A percentile compares a stretch with the other conserved stretches of the same genome.
phyloP scores from a whole-genome alignment of 192 early-diverging fungal species.

The Coemansia sp. region DNA sequence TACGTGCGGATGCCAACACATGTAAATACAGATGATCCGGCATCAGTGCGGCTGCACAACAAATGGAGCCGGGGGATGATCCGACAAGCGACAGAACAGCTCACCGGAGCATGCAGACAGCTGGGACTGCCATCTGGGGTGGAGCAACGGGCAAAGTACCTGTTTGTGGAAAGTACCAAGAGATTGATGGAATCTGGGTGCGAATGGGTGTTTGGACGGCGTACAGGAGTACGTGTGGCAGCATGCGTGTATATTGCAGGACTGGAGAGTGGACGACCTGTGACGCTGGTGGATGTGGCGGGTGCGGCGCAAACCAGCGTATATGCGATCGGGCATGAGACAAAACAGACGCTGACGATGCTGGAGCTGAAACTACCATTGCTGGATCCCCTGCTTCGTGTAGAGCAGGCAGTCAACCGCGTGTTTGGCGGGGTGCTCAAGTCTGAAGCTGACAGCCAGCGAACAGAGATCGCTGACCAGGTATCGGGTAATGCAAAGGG shows the following conservation, averaged over 20 bases:
- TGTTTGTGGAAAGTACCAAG: conserved; percentile 16
- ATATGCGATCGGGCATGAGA: conserved; percentile 20
- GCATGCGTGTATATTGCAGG: conserved; percentile 39
- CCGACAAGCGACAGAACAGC: background rate
- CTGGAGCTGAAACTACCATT: conserved; percentile 11
- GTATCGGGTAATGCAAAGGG: background rate
- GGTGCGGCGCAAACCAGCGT: conserved; percentile 9
- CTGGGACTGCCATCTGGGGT: background rate
- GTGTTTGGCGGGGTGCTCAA: conserved; percentile 15
- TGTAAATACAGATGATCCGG: conserved; percentile 4
- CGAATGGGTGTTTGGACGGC: conserved; percentile 17
- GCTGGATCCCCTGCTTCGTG: conserved; percentile 22
- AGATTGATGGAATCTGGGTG: background rate
- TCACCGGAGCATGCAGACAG: background rate
- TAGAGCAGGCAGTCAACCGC: conserved; percentile 25
- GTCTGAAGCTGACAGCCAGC: background rate
- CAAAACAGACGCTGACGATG: conserved; percentile 4
- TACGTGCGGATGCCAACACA: conserved; percentile 12
- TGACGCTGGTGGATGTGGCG: conserved; percentile 24
- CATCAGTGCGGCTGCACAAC: conserved; percentile 10
- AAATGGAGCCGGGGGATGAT: conserved; percentile 24
- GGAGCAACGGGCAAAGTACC: conserved; percentile 18
- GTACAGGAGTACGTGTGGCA: background rate
- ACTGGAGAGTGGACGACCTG: conserved; percentile 8
- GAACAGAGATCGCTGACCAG: background rate